Base-by-base conservation (phyloP, 2,329 filamentous ascomycete species). In the Xylaria sp. region DNA sequence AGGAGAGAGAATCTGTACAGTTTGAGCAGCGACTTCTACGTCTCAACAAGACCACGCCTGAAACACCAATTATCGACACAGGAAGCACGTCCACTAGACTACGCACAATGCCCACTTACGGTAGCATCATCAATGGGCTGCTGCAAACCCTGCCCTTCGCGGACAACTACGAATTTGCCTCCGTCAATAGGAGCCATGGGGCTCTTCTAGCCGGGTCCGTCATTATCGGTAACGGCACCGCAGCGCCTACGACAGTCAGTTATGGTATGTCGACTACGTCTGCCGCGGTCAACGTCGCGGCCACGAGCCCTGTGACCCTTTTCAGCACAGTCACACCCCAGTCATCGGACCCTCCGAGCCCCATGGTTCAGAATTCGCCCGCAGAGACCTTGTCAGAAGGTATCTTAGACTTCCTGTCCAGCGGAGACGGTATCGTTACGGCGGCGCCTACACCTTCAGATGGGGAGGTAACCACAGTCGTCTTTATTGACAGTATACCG, bases 121-220 rank as follows among this genome's bases (percentile, higher is more conserved):
- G 63, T 12, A 66, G 34, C 15, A 39, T 39, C n/a, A 13, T 60
- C 23, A 32, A 37, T 15, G 39, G 12, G 9, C 23, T 60, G 8
- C 46, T 66, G 25, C 25, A 9, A 20, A 56, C 32, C 51, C n/a
- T 56, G 51, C 57, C 57, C 1, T 39, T 62, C 10, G 57, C n/a
- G 12, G 55, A 18, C 34, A 46, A 61, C 8, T 32, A 44, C 20
- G 56, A 6, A 15, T 23, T n/a, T 37, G 52, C 39, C 37, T 61
- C 57, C n/a, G 34, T 50, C 37, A 44, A 34, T n/a, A n/a, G 32
- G 13, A 39, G 37, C 32, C 44, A 44, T 10, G 34, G 6, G n/a
- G 37, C 37, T 15, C 20, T 57, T 44, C n/a, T 20, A 44, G 37
- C 32, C 18, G 9, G 20, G 12, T 1, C 25, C 32, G 20, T n/a